phyloP scores from a whole-genome alignment of 2,329 filamentous ascomycete genomes.

The Ophidiomyces ophidiicola region DNA sequence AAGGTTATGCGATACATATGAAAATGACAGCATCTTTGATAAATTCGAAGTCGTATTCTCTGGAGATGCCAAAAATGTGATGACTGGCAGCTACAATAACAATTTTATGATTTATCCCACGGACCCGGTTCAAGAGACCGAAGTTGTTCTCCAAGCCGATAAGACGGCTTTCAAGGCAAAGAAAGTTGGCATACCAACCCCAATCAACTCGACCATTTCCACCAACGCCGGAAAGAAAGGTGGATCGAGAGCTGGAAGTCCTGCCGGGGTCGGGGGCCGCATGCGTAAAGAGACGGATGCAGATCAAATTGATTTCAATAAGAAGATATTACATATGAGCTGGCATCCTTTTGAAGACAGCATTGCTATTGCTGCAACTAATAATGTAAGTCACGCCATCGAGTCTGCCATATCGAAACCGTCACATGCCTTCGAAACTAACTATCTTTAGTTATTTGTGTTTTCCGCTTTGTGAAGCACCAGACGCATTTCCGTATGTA shows the following conservation, averaged over 20 bases:
- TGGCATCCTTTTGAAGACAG: slow-evolving; percentile 99
- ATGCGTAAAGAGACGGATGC: slow-evolving; percentile 99
- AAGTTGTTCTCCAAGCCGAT: slow-evolving; percentile 93
- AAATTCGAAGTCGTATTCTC: slow-evolving; percentile 99
- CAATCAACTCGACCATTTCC: slow-evolving; percentile 66
- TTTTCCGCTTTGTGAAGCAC: slow-evolving; percentile 57
- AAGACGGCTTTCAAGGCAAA: slow-evolving; percentile 99
- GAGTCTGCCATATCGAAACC: neutral
- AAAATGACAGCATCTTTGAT: slow-evolving; percentile 99
- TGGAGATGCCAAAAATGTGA: slow-evolving; percentile 94
- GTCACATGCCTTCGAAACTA: slow-evolving; percentile 14
- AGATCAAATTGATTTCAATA: slow-evolving; percentile 99
- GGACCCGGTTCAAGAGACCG: slow-evolving; percentile 88
- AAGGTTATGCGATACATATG: slow-evolving; percentile 91
- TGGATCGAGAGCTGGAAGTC: slow-evolving; percentile 75
- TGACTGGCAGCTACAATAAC: slow-evolving; percentile 99
- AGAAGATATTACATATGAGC: slow-evolving; percentile 99
- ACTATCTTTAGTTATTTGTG: slow-evolving; percentile 52
- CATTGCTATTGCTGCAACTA: slow-evolving; percentile 97
- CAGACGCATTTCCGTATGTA: neutral
- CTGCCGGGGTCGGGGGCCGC: slow-evolving; percentile 73
- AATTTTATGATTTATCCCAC: slow-evolving; percentile 99
- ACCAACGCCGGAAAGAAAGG: slow-evolving; percentile 72
- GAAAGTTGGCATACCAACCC: slow-evolving; percentile 95
- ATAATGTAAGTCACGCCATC: slow-evolving; percentile 64